Evolutionary conservation across 1,139 yeast species (phyloP).

Genomic region (Yarrowia galli): DNA sequence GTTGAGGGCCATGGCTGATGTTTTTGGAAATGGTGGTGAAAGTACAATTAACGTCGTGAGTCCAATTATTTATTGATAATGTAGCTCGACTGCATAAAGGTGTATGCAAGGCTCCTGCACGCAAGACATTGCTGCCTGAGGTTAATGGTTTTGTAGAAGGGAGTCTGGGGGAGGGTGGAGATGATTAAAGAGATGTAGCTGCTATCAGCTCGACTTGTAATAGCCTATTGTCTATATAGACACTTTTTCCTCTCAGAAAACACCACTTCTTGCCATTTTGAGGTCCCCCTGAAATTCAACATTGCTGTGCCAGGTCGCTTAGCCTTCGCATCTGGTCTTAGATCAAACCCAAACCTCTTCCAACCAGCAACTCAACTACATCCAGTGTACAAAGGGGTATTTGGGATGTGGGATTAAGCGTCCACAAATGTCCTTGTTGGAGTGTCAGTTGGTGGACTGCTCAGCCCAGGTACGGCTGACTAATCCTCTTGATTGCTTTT

Average conservation of each 20-base stretch:
- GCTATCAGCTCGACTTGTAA: neutral
- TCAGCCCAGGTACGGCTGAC: too few species aligned
- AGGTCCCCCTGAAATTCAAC: neutral
- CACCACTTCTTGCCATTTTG: neutral
- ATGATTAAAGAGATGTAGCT: neutral
- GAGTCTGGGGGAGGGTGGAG: neutral
- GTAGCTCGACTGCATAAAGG: constrained; percentile 27
- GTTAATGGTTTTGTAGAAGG: neutral
- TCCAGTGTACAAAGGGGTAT: neutral
- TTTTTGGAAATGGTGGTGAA: neutral
- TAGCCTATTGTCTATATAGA: neutral
- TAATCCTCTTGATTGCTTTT: too few species aligned
- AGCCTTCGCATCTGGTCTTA: constrained; percentile 1
- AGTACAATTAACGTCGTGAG: neutral
- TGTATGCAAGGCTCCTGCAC: constrained; percentile 33
- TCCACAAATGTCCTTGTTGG: too few species aligned
- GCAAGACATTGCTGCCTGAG: constrained; percentile 33
- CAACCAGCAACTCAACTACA: constrained; percentile 18
- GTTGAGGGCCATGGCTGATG: constrained; percentile 11
- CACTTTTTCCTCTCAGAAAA: neutral
- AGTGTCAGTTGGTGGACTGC: too few species aligned
- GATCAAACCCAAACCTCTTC: constrained; percentile 12
- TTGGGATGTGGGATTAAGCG: neutral
- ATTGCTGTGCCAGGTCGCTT: constrained; percentile 16
- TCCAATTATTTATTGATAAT: constrained; percentile 22